Evolutionary conservation across 192 early-diverging fungal genomes (phyloP), one percentile per base, ranked within the genome.

Genomic region (Coemansia erecta): DNA sequence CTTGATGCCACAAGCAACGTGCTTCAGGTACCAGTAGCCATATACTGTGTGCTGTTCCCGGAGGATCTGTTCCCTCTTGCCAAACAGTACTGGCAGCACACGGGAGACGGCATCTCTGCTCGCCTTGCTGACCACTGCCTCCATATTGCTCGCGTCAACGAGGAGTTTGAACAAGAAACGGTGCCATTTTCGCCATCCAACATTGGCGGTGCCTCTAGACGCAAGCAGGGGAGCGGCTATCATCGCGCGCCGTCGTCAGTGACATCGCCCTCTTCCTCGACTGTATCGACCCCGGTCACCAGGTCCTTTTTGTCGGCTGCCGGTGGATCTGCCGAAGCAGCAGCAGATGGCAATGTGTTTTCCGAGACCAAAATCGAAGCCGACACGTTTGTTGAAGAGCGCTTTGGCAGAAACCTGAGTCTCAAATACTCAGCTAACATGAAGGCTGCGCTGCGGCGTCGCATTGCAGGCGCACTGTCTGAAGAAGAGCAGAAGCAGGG

Each of bases 81-180:
- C n/a, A 97, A 98, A 69, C 86, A 85, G 80, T 96, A 88, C 66
- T 98, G 96, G 96, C 94, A 97, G 77, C 96, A 98, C 71, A 70
- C 92, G 7, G 96, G 96, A 23, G 91, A 92, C 43, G 91, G 87
- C 44, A 84, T 98, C 24, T 87, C 90, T 1, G 92, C 92, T 3
- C 86, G 96, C 37, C 83, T 91, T 72, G 96, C 96, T 0, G 85
- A 90, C 37, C 87, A 89, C 54, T 90, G 89, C 66, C 65, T 98
- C 52, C 72, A 83, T 39, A 77, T 92, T 21, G 70, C 94, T 47
- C 82, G 56, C 83, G 65, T 77, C 68, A 60, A 92, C 45, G 71
- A 80, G 10, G 52, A 70, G 54, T 63, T 40, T 26, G 67, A 70
- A 56, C 71, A 60, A 40, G 66, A 56, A 0, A 39, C 63, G 13